phyloP scores from a whole-genome alignment of 1,139 yeast species.

The Candida buenavistaensis region DNA sequence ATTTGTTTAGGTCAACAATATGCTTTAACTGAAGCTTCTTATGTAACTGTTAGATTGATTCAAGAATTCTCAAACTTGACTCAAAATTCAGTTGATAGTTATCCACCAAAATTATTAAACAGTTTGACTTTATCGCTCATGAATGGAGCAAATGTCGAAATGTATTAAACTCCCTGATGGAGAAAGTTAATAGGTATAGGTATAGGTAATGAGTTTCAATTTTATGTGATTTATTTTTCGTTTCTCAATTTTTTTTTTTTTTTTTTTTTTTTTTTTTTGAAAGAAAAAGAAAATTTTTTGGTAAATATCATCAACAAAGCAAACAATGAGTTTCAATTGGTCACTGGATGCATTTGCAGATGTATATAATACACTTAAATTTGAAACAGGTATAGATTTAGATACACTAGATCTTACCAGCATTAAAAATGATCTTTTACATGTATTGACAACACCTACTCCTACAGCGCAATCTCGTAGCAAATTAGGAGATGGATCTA shows the following conservation, averaged over 20 bases:
- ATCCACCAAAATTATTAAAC: constrained; percentile 31
- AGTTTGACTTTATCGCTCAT: constrained; percentile 31
- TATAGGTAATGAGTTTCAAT: too few species aligned
- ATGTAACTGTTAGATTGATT: constrained; percentile 24
- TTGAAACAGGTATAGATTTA: constrained; percentile 26
- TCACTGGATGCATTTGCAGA: constrained; percentile 33
- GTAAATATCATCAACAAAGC: constrained; percentile 1
- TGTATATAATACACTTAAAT: constrained; percentile 37
- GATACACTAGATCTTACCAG: constrained; percentile 21
- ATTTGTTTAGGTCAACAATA: constrained; percentile 48
- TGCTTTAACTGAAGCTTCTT: constrained; percentile 46
- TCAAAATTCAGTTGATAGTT: constrained; percentile 14
- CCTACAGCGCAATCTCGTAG: constrained; percentile 58
- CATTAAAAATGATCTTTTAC: constrained; percentile 48
- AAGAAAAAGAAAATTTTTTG: constrained; percentile 1
- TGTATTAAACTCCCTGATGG: constrained; percentile 5
- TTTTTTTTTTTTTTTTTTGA: too few species aligned
- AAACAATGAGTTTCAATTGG: constrained; percentile 26
- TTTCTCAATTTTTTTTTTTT: too few species aligned
- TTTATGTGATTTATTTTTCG: too few species aligned
- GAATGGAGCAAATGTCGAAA: constrained; percentile 22
- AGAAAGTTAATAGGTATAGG: too few species aligned
- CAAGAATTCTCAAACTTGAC: constrained; percentile 37
- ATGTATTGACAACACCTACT: constrained; percentile 49
- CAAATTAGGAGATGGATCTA: constrained; percentile 46